These are phyloP conservation scores for Nigrospora oryzae DNA, from an alignment of 2,329 filamentous ascomycete genomes.

Conservation along the genomic window DNA sequence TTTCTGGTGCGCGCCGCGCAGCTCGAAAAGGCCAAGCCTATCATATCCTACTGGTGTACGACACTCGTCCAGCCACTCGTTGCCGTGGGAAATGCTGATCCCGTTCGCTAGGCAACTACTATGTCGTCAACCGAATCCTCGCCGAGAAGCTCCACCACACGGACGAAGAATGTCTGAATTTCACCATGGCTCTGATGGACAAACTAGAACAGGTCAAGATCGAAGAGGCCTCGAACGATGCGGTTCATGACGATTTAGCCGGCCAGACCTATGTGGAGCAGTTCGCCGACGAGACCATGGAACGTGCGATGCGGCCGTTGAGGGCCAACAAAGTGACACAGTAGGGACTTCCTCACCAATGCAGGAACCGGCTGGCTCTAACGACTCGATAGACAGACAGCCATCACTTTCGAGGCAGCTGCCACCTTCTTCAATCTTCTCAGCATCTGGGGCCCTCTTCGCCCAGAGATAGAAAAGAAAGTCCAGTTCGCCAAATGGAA, in stretches of 20 bases:
- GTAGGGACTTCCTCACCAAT: conserved; percentile 30
- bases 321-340: conserved; percentile 75
- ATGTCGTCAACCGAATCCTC: conserved; percentile 88
- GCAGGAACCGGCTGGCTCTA: not conserved
- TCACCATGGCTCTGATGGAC: conserved; percentile 45
- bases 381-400: conserved; percentile 61
- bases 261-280: conserved; percentile 91
- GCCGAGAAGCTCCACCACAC: conserved; percentile 67
- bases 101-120: conserved; percentile 67
- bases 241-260: conserved; percentile 74
- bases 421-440: conserved; percentile 86
- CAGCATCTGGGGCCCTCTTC: conserved; percentile 71
- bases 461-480: conserved; percentile 72
- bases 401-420: conserved; percentile 87
- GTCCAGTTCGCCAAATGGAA: conserved; percentile 98
- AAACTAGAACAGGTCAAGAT: conserved; percentile 49
- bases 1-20: conserved; percentile 80
- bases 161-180: conserved; percentile 70
- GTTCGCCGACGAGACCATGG: conserved; percentile 83
- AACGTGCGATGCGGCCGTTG: conserved; percentile 74
- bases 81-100: not conserved
- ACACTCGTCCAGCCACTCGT: conserved; percentile 10
- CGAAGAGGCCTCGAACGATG: conserved; percentile 68
- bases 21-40: conserved; percentile 75
- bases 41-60: conserved; percentile 92